Evolutionary conservation across 495 filamentous ascomycete genomes (phyloP), one percentile per base, ranked within the genome.

Genomic region (Xylaria cubensis): DNA sequence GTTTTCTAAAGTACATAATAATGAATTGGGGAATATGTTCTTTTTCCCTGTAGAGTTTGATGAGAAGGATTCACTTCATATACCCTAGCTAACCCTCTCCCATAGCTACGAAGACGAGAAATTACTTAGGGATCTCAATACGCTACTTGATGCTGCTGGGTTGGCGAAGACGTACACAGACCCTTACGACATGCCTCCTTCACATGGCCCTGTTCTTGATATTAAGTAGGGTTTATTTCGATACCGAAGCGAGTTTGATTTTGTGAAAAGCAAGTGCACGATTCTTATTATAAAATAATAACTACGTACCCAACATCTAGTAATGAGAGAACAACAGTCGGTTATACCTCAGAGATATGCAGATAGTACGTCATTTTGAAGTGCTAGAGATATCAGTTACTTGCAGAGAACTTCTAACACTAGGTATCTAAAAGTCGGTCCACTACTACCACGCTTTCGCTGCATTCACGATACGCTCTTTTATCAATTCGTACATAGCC

Each of bases 61-160:
- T 46, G 0, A 46, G 44, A 19, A 19, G 7, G 6, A 19, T 48
- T 46, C 5, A 19, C 5, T 7, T 48, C 15, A 19, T 19, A 7
- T 48, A 19, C 6, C 42, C 13, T 8, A 4, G 48, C 48, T 51
- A 51, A 51, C 19, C 7, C 15, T n/a, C 4, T 56, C 46, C 19
- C 46, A 9, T 61, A 81, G 81, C 66, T 80, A 75, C 65, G 78
- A 84, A 46, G 83, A 84, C 55, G 83, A 83, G 74, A 82, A 84
- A 59, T 50, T 84, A 42, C 79, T 84, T 7, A 71, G 73, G 36
- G 79, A 80, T 0, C 48, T 82, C 48, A 73, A 80, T 73, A 79
- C 78, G 48, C 42, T 85, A 29, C 71, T 77, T 32, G 72, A 77
- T 48, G 78, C 78, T 53, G 76, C 74, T 51, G 81, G 78, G 29